Percentiles rank a stretch among this genome's conserved stretches.
These are phyloP conservation scores for Hansenula lynferdii DNA, from an alignment of 1,139 yeast genomes.

Conservation along the genomic window DNA sequence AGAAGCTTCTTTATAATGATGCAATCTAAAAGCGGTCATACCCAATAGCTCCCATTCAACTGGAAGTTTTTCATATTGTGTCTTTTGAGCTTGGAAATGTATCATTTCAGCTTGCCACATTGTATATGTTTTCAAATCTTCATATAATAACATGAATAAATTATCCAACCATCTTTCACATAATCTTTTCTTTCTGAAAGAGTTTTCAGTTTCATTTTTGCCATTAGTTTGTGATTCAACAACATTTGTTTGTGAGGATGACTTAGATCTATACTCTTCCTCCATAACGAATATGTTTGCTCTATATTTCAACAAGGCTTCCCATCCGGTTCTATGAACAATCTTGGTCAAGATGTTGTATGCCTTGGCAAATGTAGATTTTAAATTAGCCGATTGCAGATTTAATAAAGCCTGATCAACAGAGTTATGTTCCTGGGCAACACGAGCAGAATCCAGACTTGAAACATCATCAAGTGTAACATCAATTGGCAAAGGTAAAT, in stretches of 20 bases:
- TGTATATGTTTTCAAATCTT: conserved; percentile 85
- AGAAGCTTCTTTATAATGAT: conserved; percentile 81
- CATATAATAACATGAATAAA: conserved; percentile 85
- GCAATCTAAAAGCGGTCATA: conserved; percentile 75
- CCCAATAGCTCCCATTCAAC: conserved; percentile 96
- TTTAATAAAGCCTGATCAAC: conserved; percentile 69
- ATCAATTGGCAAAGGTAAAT: conserved; percentile 83
- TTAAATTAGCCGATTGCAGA: conserved; percentile 79
- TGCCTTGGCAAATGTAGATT: conserved; percentile 82
- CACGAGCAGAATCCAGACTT: conserved; percentile 45
- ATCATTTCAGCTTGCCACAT: conserved; percentile 94
- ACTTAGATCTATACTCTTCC: conserved; percentile 62
- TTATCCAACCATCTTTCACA: conserved; percentile 98
- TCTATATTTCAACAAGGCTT: conserved; percentile 70
- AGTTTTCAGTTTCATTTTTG: conserved; percentile 26
- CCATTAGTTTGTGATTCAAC: conserved; percentile 34
- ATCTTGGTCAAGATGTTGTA: conserved; percentile 78
- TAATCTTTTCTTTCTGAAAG: conserved; percentile 52
- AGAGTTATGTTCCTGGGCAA: conserved; percentile 47
- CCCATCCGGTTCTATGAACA: conserved; percentile 88
- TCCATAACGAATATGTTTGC: conserved; percentile 97
- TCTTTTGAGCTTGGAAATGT: conserved; percentile 78
- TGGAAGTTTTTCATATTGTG: conserved; percentile 72
- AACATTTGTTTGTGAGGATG: conserved; percentile 37
- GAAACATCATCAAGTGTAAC: conserved; percentile 59